Percentiles rank a stretch among this genome's conserved stretches.
phyloP scores from a whole-genome alignment of 371 early-diverging fungal genomes.

The Lichtheimia ramosa region DNA sequence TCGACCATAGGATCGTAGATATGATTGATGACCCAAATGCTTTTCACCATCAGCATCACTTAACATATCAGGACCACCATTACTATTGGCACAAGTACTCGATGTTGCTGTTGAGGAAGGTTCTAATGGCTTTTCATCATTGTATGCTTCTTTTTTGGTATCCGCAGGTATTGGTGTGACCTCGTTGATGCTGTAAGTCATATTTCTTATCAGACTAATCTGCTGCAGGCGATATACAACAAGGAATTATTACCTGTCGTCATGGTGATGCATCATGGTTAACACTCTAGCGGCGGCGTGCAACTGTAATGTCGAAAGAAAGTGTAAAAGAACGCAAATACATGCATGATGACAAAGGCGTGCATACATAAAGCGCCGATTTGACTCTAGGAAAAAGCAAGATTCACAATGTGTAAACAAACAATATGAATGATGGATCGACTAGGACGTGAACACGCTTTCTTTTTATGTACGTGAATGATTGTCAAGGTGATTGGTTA shows the following conservation, averaged over 20 bases:
- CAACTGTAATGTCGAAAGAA: background rate
- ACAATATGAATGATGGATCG: too few species aligned
- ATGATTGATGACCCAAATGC: conserved; percentile 2
- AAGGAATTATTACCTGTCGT: background rate
- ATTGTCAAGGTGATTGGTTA: background rate
- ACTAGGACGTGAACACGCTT: too few species aligned
- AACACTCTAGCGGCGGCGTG: background rate
- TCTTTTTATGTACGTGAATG: background rate
- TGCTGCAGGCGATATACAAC: background rate
- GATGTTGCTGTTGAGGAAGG: background rate
- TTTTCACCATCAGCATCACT: background rate
- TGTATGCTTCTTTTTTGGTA: conserved; percentile 1
- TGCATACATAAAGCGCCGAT: too few species aligned
- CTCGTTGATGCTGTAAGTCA: background rate
- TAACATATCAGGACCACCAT: background rate
- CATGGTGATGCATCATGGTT: conserved; percentile 3
- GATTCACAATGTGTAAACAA: too few species aligned
- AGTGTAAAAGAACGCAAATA: background rate
- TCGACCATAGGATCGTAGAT: conserved; percentile 14
- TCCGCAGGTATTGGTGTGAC: conserved; percentile 3
- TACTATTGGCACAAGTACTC: conserved; percentile 4
- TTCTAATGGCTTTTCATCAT: background rate
- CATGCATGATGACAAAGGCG: too few species aligned
- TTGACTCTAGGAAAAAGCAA: too few species aligned
- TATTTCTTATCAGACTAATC: background rate